These are phyloP conservation scores for Cladophialophora immunda DNA, from an alignment of 2,329 filamentous ascomycete species.

Conservation along the genomic window DNA sequence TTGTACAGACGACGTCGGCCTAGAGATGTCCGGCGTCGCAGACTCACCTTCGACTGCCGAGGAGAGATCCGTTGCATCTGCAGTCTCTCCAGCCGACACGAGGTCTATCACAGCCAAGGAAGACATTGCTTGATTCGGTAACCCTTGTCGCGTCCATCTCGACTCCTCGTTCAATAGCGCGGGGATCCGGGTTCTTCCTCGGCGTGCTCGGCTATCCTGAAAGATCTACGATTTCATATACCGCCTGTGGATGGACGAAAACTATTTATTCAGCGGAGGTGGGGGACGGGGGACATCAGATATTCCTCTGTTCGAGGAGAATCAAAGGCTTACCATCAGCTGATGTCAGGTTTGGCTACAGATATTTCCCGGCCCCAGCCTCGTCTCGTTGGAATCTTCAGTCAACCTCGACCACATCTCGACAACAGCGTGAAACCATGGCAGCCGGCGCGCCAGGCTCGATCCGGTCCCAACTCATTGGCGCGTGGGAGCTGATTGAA, in stretches of 20 bases:
- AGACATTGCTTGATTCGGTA: neutral
- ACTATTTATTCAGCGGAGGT: conserved; percentile 3
- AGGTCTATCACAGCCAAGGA: neutral
- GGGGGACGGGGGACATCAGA: neutral
- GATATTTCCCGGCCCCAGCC: neutral
- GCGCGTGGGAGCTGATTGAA: conserved; percentile 13
- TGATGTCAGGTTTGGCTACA: neutral
- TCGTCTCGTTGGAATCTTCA: neutral
- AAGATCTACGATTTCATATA: neutral
- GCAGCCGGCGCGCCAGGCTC: neutral
- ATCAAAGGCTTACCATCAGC: conserved; percentile 1
- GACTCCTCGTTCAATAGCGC: neutral
- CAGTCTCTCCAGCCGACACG: neutral
- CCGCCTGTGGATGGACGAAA: neutral
- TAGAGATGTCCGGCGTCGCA: neutral
- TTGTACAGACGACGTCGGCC: neutral
- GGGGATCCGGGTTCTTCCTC: neutral
- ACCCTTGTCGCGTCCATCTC: neutral
- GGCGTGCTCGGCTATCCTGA: conserved; percentile 5
- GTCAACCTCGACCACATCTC: neutral
- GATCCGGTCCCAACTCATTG: conserved; percentile 6
- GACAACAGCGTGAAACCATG: neutral
- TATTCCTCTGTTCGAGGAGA: neutral
- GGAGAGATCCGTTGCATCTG: neutral
- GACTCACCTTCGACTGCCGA: neutral